Conservation (phyloP, 2,329 filamentous ascomycete species). For the Nigrograna mackinnonii region DNA sequence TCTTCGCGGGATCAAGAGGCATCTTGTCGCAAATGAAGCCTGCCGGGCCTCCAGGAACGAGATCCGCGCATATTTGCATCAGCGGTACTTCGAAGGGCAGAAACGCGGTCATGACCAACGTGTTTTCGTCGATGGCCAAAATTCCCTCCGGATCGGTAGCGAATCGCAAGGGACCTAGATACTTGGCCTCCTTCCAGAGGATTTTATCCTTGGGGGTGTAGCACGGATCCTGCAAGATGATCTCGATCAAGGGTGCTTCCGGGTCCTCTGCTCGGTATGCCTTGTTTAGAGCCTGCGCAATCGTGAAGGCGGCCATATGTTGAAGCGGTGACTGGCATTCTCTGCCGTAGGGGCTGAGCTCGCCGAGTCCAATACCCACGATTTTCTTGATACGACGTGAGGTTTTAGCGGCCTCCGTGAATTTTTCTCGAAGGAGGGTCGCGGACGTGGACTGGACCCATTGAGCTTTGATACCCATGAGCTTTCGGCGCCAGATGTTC, state of each 20-base stretch:
- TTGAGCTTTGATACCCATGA: not conserved
- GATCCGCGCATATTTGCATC: slow-evolving; percentile 20
- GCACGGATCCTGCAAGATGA: slow-evolving; percentile 21
- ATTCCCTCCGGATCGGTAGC: slow-evolving; percentile 18
- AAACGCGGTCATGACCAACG: slow-evolving; percentile 14
- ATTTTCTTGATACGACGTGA: not conserved
- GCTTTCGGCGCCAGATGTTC: not conserved
- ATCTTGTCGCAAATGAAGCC: slow-evolving; percentile 10
- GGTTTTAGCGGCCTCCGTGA: not conserved
- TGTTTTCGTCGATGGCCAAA: slow-evolving; percentile 15
- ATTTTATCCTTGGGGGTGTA: slow-evolving; percentile 11
- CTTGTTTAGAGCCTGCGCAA: slow-evolving; percentile 7
- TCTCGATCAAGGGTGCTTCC: not conserved
- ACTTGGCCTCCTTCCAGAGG: slow-evolving; percentile 1
- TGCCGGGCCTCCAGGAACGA: slow-evolving; percentile 6
- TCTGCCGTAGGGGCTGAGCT: no score
- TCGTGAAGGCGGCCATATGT: slow-evolving; percentile 16
- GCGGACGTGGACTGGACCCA: not conserved
- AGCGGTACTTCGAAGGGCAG: slow-evolving; percentile 15
- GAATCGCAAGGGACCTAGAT: slow-evolving; percentile 4
- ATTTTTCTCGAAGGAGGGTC: not conserved
- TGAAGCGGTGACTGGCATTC: slow-evolving; percentile 10
- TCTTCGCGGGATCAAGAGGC: not conserved
- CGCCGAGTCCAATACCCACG: not conserved
- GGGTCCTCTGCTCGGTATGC: slow-evolving; percentile 1